Evolutionary conservation across 2,329 filamentous ascomycete species (phyloP).

Genomic region (Ustulina deusta): DNA sequence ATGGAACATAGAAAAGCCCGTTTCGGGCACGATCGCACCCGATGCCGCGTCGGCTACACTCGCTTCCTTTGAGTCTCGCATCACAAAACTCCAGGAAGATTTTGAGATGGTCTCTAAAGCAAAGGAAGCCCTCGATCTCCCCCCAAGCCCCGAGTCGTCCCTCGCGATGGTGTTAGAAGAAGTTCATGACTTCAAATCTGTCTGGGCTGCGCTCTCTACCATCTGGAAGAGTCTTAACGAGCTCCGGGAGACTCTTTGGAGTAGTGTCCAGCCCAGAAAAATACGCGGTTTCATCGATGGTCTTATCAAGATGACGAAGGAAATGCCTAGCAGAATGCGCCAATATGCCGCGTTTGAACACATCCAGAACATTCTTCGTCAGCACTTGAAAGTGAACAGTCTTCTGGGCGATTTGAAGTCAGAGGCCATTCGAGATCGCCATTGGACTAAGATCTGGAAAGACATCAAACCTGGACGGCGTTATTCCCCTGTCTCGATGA

Average conservation of each 20-base stretch:
- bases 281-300: conserved; percentile 89
- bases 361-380: conserved; percentile 89
- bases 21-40: conserved; percentile 92
- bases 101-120: conserved; percentile 95
- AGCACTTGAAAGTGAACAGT: conserved; percentile 90
- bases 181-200: conserved; percentile 98
- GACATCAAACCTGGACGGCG: conserved; percentile 90
- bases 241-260: conserved; percentile 92
- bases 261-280: conserved; percentile 93
- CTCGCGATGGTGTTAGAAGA: conserved; percentile 91
- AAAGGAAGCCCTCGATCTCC: conserved; percentile 94
- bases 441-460: conserved; percentile 99
- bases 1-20: conserved; percentile 97
- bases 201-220: conserved; percentile 94
- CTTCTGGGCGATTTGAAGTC: conserved; percentile 92
- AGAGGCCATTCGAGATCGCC: conserved; percentile 93
- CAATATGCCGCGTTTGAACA: conserved; percentile 99
- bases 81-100: conserved; percentile 87
- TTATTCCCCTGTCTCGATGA: conserved; percentile 94
- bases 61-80: conserved; percentile 82
- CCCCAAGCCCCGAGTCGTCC: conserved; percentile 81
- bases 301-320: conserved; percentile 97
- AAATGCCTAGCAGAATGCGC: conserved; percentile 98
- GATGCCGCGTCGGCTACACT: conserved; percentile 88
- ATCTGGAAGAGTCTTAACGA: conserved; percentile 98